Conservation (phyloP, 352 stramenopile species). For the Phytophthora rubi region DNA sequence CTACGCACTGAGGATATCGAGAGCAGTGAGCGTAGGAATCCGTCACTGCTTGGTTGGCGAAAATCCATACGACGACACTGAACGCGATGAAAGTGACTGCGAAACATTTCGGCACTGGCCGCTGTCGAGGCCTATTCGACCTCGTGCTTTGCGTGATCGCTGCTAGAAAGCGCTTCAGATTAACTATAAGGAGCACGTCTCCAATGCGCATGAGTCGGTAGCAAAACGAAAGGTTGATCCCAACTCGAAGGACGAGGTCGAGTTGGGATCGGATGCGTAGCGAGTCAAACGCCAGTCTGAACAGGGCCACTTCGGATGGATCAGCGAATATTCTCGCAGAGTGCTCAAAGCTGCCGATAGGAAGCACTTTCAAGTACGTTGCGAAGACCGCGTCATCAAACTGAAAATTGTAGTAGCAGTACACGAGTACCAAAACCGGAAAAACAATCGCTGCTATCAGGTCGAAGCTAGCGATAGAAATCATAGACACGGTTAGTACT, state of each 20-base stretch:
- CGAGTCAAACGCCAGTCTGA: slow-evolving; percentile 35
- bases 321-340: slow-evolving; percentile 27
- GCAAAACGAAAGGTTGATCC: slow-evolving; percentile 39
- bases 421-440: slow-evolving; percentile 31
- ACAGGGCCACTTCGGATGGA: slow-evolving; percentile 32
- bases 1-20: slow-evolving; percentile 27
- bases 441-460: slow-evolving; percentile 35
- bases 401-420: slow-evolving; percentile 37
- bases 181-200: slow-evolving; percentile 15
- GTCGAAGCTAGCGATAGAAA: slow-evolving; percentile 30
- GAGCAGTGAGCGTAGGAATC: slow-evolving; percentile 8
- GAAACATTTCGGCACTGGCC: slow-evolving; percentile 18
- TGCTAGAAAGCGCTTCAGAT: slow-evolving; percentile 1
- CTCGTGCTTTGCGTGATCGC: background rate
- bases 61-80: slow-evolving; percentile 20
- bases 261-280: slow-evolving; percentile 33
- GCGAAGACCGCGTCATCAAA: slow-evolving; percentile 31
- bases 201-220: slow-evolving; percentile 33
- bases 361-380: slow-evolving; percentile 28
- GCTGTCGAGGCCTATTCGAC: background rate
- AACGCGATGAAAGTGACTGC: slow-evolving; percentile 27
- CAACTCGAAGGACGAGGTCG: slow-evolving; percentile 32
- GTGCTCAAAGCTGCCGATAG: slow-evolving; percentile 33
- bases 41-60: slow-evolving; percentile 9
- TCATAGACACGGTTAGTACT: background rate